Evolutionary conservation across 1,139 yeast genomes (phyloP), one percentile per base, ranked within the genome.

Genomic region (Meyerozyma sp.): DNA sequence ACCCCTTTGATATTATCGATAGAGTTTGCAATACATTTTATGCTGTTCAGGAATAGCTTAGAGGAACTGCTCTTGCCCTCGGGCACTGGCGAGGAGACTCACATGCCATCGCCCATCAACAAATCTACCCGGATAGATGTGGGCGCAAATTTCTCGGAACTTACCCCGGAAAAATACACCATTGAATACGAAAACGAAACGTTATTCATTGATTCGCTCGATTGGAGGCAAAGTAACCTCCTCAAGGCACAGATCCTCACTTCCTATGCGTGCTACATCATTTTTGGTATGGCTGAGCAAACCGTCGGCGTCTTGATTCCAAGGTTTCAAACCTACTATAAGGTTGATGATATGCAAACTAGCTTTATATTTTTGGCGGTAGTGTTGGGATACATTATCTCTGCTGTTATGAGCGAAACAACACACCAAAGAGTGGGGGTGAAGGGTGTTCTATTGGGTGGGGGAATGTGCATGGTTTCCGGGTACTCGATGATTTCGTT

Each of bases 241-340:
- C 53, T 77, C 13, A 62, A 64, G 48, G 32, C 55, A 6, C 84
- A 81, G 56, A 63, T 80, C 18, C 1, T 63, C 0, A 54, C 71
- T 0, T 58, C 72, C 0, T 74, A 65, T 46, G 32, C 59, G 3
- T 58, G 70, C 1, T 73, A 79, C 51, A 57, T 66, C 2, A 51
- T 77, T 4, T 62, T 77, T 46, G 86, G 86, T 0, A 53, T 79
- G n/a, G 68, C 73, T 2, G 85, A 81, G 47, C 84, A 79, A 55
- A 67, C 82, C 0, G 63, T 79, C 11, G 85, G 85, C 0, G 70
- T 84, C 0, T 57, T 80, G 39, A 65, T 81, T 42, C 82, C 84
- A 1, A 63, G 69, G 36, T 51, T 80, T 26, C 73, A 78, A 44
- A 57, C 56, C 3, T 56, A 72, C 40, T 81, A 78, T 51, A 28